Percentiles rank a stretch among this genome's conserved stretches.
phyloP scores from a whole-genome alignment of 495 filamentous ascomycete species.

The Hypoxylon intermedium region DNA sequence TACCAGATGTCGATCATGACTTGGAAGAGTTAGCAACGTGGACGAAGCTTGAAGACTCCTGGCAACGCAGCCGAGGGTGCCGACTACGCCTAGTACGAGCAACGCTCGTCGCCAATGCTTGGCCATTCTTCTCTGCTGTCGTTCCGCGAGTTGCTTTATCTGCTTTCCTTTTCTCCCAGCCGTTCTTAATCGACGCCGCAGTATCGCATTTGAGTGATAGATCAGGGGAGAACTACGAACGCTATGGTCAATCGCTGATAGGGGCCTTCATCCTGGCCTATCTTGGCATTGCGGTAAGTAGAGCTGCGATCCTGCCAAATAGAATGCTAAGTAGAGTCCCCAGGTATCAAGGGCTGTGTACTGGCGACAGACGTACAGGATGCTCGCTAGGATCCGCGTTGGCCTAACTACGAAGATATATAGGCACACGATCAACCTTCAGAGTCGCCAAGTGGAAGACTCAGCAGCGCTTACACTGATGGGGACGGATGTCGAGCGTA shows the following conservation, averaged over 20 bases:
- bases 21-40: constrained; percentile 14
- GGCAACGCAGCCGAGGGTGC: background rate
- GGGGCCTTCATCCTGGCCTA: constrained; percentile 64
- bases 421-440: constrained; percentile 55
- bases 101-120: no score
- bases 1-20: constrained; percentile 36
- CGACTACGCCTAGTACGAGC: no score
- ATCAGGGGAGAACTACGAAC: no score
- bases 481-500: background rate
- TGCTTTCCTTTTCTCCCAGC: background rate
- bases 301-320: background rate
- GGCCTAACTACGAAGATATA: constrained; percentile 63
- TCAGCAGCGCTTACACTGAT: constrained; percentile 39
- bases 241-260: constrained; percentile 59
- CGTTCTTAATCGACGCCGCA: background rate
- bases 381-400: constrained; percentile 63
- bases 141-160: no score
- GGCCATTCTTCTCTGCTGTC: no score
- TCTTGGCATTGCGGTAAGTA: constrained; percentile 57
- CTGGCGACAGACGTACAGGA: constrained; percentile 50
- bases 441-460: constrained; percentile 52
- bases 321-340: no score
- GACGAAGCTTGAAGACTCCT: constrained; percentile 4
- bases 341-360: constrained; percentile 41
- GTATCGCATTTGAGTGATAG: background rate